Conservation (phyloP, 1,284 basidiomycete species). For the Sanguinoderma infundibulare region DNA sequence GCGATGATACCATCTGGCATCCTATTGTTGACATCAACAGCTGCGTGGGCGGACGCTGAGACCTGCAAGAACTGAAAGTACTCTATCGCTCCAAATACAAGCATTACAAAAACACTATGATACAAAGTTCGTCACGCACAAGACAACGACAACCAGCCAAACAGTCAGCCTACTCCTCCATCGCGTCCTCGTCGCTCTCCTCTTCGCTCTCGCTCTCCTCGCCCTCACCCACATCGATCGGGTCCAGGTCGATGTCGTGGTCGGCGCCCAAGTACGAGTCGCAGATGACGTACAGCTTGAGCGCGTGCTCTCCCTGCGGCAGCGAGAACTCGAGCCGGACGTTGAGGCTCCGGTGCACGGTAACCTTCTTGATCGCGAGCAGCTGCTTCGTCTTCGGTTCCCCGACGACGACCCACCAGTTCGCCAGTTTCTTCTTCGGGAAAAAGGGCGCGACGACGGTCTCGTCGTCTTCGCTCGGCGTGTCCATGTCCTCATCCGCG, state of each 20-base stretch:
- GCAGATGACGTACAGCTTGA: constrained; percentile 93
- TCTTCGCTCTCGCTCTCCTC: constrained; percentile 84
- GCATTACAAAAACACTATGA: constrained; percentile 4
- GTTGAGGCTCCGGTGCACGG: constrained; percentile 77
- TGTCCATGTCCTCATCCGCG: constrained; percentile 81
- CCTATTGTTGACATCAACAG: too few relatives aligned
- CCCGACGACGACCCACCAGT: constrained; percentile 98
- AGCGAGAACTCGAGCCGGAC: constrained; percentile 91
- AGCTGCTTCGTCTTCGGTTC: constrained; percentile 77
- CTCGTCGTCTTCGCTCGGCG: constrained; percentile 62
- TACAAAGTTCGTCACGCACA: neutral
- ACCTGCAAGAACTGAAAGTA: neutral
- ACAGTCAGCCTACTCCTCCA: constrained; percentile 39
- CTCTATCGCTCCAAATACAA: neutral
- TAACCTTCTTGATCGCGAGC: constrained; percentile 95
- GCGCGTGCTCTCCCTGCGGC: constrained; percentile 79
- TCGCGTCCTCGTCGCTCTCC: constrained; percentile 49
- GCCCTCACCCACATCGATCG: constrained; percentile 86
- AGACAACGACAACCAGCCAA: neutral
- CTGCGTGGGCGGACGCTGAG: too few relatives aligned
- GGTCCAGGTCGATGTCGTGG: constrained; percentile 83
- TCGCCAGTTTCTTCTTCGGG: constrained; percentile 88
- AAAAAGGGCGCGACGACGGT: constrained; percentile 91
- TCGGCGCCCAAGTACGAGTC: constrained; percentile 92
- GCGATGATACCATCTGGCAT: too few relatives aligned